Conservation (phyloP, 23 red algal species). For the Gracilaria vermiculophylla region DNA sequence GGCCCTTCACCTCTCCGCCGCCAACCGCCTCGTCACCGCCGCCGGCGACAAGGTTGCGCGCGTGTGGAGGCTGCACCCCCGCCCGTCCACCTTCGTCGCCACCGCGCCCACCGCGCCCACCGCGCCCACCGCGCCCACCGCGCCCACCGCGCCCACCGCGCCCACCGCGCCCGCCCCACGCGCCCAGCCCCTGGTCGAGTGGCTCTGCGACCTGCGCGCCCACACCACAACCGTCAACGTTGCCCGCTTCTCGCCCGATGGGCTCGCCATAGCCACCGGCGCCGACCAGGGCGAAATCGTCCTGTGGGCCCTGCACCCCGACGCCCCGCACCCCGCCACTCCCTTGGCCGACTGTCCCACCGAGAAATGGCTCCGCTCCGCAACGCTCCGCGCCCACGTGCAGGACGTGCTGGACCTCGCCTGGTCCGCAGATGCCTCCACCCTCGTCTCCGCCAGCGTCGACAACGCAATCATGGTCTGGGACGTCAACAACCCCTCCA, state of each 20-base stretch:
- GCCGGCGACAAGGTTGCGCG: constrained; percentile 68
- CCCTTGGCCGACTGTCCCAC: neutral
- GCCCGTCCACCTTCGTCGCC: neutral
- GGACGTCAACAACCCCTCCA: constrained; percentile 54
- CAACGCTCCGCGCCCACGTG: constrained; percentile 69
- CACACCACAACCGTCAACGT: constrained; percentile 79
- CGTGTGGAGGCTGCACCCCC: constrained; percentile 33
- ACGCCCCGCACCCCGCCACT: too few species aligned
- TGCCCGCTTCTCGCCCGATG: constrained; percentile 59
- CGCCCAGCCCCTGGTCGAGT: constrained; percentile 37
- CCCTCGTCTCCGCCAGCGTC: constrained; percentile 76
- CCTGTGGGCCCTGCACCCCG: constrained; percentile 64
- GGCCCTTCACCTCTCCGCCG: constrained; percentile 28
- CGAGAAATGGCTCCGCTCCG: constrained; percentile 65
- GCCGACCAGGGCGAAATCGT: constrained; percentile 80
- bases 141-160: constrained; percentile 31
- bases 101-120: neutral
- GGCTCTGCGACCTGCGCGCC: constrained; percentile 71
- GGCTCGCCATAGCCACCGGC: constrained; percentile 75
- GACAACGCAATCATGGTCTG: constrained; percentile 89
- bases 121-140: constrained; percentile 18
- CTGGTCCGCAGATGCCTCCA: constrained; percentile 62
- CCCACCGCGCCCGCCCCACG: neutral
- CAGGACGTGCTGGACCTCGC: constrained; percentile 82
- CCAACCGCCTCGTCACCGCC: constrained; percentile 70